A percentile compares a stretch with the other conserved stretches of the same genome.
Evolutionary conservation across 2,329 filamentous ascomycete species (phyloP).

Genomic region (Colletotrichum orchidophilum): DNA sequence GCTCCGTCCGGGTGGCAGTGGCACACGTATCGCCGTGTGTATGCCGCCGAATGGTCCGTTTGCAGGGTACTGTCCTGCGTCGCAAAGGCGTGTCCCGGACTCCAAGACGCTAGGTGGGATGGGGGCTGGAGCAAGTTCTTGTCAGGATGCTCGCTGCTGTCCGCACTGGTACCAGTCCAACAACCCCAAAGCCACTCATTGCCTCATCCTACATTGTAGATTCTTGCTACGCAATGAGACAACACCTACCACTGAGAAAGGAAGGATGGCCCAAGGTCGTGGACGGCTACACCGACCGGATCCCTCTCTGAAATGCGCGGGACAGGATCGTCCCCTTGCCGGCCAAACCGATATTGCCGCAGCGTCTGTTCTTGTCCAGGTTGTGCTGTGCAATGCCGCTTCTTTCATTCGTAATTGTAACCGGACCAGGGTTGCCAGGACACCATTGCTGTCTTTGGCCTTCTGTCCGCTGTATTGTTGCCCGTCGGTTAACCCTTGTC

Average conservation of each 20-base stretch:
- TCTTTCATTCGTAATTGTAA: background rate
- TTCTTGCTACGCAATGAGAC: background rate
- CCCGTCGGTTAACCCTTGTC: background rate
- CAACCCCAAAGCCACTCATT: background rate
- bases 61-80: background rate
- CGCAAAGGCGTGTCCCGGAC: background rate
- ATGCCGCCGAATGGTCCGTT: background rate
- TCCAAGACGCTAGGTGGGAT: background rate
- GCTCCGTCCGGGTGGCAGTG: background rate
- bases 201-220: background rate
- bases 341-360: slow-evolving; percentile 9
- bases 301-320: background rate
- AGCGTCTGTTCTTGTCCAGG: background rate
- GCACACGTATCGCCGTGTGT: background rate
- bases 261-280: slow-evolving; percentile 1
- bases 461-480: background rate
- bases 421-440: background rate
- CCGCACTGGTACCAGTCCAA: slow-evolving; percentile 11
- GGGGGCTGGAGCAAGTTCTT: background rate
- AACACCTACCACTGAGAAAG: background rate
- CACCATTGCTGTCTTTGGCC: background rate
- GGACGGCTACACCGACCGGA: slow-evolving; percentile 6
- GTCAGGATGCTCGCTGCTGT: background rate
- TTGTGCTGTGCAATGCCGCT: background rate
- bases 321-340: slow-evolving; percentile 3